These are phyloP conservation scores for Tolypocladium tropicale DNA, from an alignment of 2,329 filamentous ascomycete species.

Conservation along the genomic window DNA sequence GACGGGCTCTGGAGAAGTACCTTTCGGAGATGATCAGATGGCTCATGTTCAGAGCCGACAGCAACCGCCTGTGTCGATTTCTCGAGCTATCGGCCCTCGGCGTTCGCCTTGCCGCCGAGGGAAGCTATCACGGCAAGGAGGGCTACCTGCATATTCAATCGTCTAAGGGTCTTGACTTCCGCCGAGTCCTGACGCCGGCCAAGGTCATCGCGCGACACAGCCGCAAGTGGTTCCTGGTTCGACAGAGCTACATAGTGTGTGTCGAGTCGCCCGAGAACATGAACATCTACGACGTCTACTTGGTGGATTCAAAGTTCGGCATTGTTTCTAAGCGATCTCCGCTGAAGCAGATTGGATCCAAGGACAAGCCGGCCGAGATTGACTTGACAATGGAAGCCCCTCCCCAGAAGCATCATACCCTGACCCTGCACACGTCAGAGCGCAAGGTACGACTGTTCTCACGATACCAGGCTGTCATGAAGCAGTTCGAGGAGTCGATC, in stretches of 20 bases:
- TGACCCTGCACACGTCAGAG: slow-evolving; percentile 86
- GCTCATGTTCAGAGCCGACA: slow-evolving; percentile 93
- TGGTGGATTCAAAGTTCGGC: slow-evolving; percentile 84
- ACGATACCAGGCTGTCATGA: slow-evolving; percentile 77
- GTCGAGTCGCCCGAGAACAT: slow-evolving; percentile 98
- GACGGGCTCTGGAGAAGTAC: slow-evolving; percentile 79
- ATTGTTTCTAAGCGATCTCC: slow-evolving; percentile 64
- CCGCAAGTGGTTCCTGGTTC: slow-evolving; percentile 96
- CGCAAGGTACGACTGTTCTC: slow-evolving; percentile 85
- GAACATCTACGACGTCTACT: slow-evolving; percentile 96
- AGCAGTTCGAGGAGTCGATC: slow-evolving; percentile 92
- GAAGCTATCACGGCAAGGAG: slow-evolving; percentile 96
- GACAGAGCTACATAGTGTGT: slow-evolving; percentile 94
- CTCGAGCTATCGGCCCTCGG: slow-evolving; percentile 89
- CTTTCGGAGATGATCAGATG: slow-evolving; percentile 90
- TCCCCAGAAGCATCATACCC: slow-evolving; percentile 60
- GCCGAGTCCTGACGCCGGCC: slow-evolving; percentile 66
- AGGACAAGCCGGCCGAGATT: slow-evolving; percentile 46
- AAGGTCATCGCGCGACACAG: slow-evolving; percentile 74
- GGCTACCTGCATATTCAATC: slow-evolving; percentile 89
- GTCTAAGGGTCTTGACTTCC: slow-evolving; percentile 77
- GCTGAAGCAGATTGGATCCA: slow-evolving; percentile 40
- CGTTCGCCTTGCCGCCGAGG: slow-evolving; percentile 86
- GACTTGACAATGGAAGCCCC: slow-evolving; percentile 28
- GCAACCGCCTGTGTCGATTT: slow-evolving; percentile 91